A percentile compares a stretch with the other conserved stretches of the same genome.
Conservation (phyloP, 345 rosid genomes). For the Salix suchowensis region DNA sequence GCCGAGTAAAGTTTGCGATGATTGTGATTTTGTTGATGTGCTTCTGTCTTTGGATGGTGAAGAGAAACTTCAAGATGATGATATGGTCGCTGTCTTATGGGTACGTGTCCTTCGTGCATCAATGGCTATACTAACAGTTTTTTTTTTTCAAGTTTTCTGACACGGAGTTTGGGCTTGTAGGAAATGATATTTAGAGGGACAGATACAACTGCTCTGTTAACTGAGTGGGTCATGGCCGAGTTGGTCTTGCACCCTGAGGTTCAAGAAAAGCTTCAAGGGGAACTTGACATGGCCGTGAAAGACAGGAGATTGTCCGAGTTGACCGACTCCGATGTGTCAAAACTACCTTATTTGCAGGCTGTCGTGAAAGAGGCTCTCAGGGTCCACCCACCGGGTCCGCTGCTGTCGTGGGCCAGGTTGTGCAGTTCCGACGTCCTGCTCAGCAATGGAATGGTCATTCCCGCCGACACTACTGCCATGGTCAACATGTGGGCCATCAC, state of each 20-base stretch:
- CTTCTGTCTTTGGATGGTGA: slow-evolving; percentile 68
- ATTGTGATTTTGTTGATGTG: slow-evolving; percentile 74
- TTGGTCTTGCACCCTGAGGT: slow-evolving; percentile 54
- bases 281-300: slow-evolving; percentile 27
- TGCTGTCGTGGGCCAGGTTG: slow-evolving; percentile 84
- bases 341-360: slow-evolving; percentile 64
- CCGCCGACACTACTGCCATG: slow-evolving; percentile 82
- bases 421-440: slow-evolving; percentile 77
- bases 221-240: slow-evolving; percentile 93
- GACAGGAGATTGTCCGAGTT: slow-evolving; percentile 20
- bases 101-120: slow-evolving; percentile 21
- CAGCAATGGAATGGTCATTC: slow-evolving; percentile 72
- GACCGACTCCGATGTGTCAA: slow-evolving; percentile 50
- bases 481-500: slow-evolving; percentile 99
- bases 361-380: slow-evolving; percentile 71
- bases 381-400: slow-evolving; percentile 90
- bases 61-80: slow-evolving; percentile 68
- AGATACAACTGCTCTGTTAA: slow-evolving; percentile 78
- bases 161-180: slow-evolving; percentile 25
- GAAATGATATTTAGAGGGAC: slow-evolving; percentile 95
- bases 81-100: slow-evolving; percentile 89
- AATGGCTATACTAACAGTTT: too few relatives aligned
- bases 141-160: neutral
- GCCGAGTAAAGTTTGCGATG: slow-evolving; percentile 17
- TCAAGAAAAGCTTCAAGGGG: slow-evolving; percentile 50